phyloP scores from a whole-genome alignment of 1,284 basidiomycete species.

The Schizopora paradoxa region DNA sequence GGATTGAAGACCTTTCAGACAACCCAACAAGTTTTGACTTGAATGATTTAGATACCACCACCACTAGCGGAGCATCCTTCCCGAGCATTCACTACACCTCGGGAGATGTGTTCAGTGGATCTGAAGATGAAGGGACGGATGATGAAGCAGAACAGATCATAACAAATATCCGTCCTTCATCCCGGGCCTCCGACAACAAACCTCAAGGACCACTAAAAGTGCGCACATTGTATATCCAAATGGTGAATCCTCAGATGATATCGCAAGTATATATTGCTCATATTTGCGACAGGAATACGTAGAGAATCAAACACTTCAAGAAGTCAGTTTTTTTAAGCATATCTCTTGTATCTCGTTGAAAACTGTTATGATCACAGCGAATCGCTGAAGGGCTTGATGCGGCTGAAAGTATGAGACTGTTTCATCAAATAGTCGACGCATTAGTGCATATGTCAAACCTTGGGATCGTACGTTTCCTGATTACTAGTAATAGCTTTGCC shows the following conservation, averaged over 20 bases:
- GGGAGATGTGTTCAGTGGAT: slow-evolving; percentile 29
- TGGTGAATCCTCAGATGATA: slow-evolving; percentile 44
- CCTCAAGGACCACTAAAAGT: slow-evolving; percentile 45
- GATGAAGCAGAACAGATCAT: slow-evolving; percentile 33
- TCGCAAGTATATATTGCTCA: slow-evolving; percentile 10
- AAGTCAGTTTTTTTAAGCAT: slow-evolving; percentile 39
- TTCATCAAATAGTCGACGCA: slow-evolving; percentile 91
- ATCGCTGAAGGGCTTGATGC: slow-evolving; percentile 78
- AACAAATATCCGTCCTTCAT: slow-evolving; percentile 13
- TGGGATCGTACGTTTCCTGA: slow-evolving; percentile 57
- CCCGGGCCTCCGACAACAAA: too few relatives aligned
- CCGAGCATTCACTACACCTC: slow-evolving; percentile 74
- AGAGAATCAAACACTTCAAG: slow-evolving; percentile 78
- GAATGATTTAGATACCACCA: slow-evolving; percentile 50
- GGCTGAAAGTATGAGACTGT: slow-evolving; percentile 85
- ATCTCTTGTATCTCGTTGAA: slow-evolving; percentile 3
- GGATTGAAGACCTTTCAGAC: slow-evolving; percentile 27
- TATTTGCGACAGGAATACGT: slow-evolving; percentile 66
- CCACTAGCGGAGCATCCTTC: slow-evolving; percentile 62
- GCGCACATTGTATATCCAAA: slow-evolving; percentile 83
- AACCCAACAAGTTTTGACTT: slow-evolving; percentile 57
- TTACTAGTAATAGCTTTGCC: background rate
- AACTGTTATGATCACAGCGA: slow-evolving; percentile 37
- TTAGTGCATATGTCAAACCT: slow-evolving; percentile 86
- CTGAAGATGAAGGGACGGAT: slow-evolving; percentile 39